Percentiles rank a stretch among this genome's conserved stretches.
Conservation (phyloP, 1,284 basidiomycete species). For the Leucoagaricus sp. region DNA sequence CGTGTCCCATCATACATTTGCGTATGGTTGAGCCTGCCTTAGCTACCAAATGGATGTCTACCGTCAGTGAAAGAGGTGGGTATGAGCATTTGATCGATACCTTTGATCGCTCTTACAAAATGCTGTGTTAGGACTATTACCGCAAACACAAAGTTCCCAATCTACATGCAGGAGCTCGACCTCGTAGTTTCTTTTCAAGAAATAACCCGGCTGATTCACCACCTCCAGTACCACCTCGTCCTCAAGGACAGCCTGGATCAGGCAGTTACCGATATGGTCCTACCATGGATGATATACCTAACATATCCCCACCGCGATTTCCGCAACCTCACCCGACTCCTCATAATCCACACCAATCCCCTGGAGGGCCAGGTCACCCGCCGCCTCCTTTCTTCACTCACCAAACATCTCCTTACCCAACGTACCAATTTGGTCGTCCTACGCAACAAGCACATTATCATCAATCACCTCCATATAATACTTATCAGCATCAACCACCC, state of each 20-base stretch:
- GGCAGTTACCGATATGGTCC: conserved; percentile 2
- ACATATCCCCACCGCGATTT: conserved; percentile 19
- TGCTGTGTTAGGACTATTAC: conserved; percentile 49
- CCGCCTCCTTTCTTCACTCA: too few relatives aligned
- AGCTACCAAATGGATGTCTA: conserved; percentile 59
- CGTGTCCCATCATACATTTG: not conserved
- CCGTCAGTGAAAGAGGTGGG: conserved; percentile 53
- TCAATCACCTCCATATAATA: conserved; percentile 10
- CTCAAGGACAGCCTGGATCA: conserved; percentile 10
- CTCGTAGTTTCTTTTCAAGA: conserved; percentile 57
- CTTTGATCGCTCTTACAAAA: conserved; percentile 3
- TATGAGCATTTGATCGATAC: conserved; percentile 1
- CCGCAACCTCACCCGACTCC: conserved; percentile 21
- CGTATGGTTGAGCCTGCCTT: not conserved
- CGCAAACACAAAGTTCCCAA: conserved; percentile 67
- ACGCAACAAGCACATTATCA: too few relatives aligned
- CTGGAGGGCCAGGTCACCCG: too few relatives aligned
- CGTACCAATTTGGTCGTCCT: too few relatives aligned
- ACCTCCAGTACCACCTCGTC: conserved; percentile 19
- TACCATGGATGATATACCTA: conserved; percentile 43
- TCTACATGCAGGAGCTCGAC: conserved; percentile 37
- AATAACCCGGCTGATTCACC: conserved; percentile 22
- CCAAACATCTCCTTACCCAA: not conserved
- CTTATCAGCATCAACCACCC: conserved; percentile 3
- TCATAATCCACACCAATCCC: conserved; percentile 18